phyloP scores from a whole-genome alignment of 495 filamentous ascomycete species.

The Penicillium steckii region DNA sequence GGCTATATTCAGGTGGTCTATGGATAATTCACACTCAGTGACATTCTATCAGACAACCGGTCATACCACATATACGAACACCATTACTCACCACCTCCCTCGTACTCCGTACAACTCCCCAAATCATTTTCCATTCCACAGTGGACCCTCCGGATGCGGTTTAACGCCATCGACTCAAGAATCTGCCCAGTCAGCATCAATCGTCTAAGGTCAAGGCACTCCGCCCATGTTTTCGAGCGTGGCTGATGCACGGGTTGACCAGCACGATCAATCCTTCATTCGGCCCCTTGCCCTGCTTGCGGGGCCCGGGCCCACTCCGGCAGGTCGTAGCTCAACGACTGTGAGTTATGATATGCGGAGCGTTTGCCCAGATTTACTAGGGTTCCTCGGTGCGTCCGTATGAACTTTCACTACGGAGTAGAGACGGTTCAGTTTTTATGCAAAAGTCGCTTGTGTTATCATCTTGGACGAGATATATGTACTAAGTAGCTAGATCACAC shows the following conservation, averaged over 20 bases:
- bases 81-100: no score
- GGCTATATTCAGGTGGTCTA: no score
- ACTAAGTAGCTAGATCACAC: no score
- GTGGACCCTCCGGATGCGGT: neutral
- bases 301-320: constrained; percentile 18
- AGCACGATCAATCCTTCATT: neutral
- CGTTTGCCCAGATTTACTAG: neutral
- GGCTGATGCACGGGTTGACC: constrained; percentile 14
- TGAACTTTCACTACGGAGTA: no score
- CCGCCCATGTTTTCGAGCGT: constrained; percentile 20
- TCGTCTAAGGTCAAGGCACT: neutral
- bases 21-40: no score
- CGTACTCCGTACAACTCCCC: no score
- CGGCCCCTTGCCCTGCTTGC: constrained; percentile 19
- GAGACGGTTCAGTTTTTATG: no score
- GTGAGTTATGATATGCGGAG: constrained; percentile 1
- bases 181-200: no score
- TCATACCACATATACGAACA: neutral
- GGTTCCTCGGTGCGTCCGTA: neutral
- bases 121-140: no score
- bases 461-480: no score
- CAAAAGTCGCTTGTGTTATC: no score
- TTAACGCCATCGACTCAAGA: constrained; percentile 14
- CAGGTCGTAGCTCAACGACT: constrained; percentile 10
- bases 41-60: no score